Conservation (phyloP, 768 basidiomycete genomes). For the Psilocybe azurescens region DNA sequence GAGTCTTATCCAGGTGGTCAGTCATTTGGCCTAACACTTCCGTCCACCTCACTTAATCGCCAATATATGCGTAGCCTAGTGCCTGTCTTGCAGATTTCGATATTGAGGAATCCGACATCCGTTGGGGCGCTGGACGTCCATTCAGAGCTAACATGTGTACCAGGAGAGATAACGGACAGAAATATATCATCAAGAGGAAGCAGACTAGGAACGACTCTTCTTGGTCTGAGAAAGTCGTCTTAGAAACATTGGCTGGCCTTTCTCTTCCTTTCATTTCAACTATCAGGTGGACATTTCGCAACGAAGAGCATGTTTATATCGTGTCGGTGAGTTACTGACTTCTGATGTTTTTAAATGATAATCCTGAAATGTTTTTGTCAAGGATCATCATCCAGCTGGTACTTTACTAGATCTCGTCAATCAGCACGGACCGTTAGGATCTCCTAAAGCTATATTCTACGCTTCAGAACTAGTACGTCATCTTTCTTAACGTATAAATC, state of each 20-base stretch:
- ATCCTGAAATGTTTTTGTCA: background rate
- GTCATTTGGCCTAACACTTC: background rate
- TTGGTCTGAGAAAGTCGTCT: slow-evolving; percentile 38
- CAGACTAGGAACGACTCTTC: slow-evolving; percentile 21
- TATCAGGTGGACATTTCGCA: slow-evolving; percentile 46
- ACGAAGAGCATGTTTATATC: slow-evolving; percentile 39
- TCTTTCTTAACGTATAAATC: background rate
- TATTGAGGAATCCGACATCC: slow-evolving; percentile 25
- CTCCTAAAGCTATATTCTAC: slow-evolving; percentile 44
- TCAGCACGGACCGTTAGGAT: slow-evolving; percentile 37
- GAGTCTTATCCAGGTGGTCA: slow-evolving; percentile 23
- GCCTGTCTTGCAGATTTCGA: slow-evolving; percentile 39
- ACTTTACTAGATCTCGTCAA: slow-evolving; percentile 35
- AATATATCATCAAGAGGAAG: slow-evolving; percentile 36
- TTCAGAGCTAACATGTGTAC: slow-evolving; percentile 18
- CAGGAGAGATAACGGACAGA: slow-evolving; percentile 35
- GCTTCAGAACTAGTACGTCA: slow-evolving; percentile 53
- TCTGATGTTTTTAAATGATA: background rate
- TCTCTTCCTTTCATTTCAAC: slow-evolving; percentile 41
- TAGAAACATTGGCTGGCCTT: slow-evolving; percentile 40
- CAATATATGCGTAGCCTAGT: slow-evolving; percentile 21
- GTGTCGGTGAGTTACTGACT: slow-evolving; percentile 33
- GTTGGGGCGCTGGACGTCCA: slow-evolving; percentile 11
- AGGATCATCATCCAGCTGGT: slow-evolving; percentile 26
- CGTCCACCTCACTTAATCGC: background rate